phyloP scores from a whole-genome alignment of 768 basidiomycete genomes.

The Boletus rubescentipes region DNA sequence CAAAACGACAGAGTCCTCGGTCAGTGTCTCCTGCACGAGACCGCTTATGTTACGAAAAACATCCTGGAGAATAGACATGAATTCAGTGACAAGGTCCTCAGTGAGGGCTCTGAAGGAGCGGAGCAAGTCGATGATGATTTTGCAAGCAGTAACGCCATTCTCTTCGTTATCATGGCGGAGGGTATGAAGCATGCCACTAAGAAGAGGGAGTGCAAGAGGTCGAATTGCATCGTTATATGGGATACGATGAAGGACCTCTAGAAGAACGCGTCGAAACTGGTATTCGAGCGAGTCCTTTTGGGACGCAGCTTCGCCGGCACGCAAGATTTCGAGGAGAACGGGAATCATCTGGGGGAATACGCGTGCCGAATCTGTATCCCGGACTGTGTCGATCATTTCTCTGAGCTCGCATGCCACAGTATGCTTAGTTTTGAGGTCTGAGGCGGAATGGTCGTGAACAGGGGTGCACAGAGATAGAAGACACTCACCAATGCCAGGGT shows the following conservation, averaged over 20 bases:
- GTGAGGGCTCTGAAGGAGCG: conserved; percentile 71
- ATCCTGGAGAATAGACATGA: conserved; percentile 78
- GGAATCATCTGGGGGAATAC: conserved; percentile 73
- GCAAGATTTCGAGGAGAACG: conserved; percentile 69
- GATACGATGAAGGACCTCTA: conserved; percentile 88
- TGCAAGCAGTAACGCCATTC: conserved; percentile 86
- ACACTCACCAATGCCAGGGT: conserved; percentile 65
- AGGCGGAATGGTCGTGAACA: neutral
- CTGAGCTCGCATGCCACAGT: conserved; percentile 73
- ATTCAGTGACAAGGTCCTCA: conserved; percentile 74
- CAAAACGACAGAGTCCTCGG: conserved; percentile 55
- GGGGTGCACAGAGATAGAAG: neutral
- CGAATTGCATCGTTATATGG: conserved; percentile 79
- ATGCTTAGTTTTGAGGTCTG: conserved; percentile 73
- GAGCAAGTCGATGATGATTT: conserved; percentile 86
- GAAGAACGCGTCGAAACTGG: conserved; percentile 80
- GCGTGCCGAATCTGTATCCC: conserved; percentile 70
- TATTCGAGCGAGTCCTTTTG: conserved; percentile 70
- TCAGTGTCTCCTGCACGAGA: conserved; percentile 73
- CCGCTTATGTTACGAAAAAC: conserved; percentile 71
- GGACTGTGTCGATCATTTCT: conserved; percentile 76
- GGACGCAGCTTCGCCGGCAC: conserved; percentile 63
- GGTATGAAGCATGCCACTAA: conserved; percentile 78
- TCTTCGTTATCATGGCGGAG: conserved; percentile 94
- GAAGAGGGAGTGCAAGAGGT: conserved; percentile 62